These are phyloP conservation scores for Coprinellus aureogranulatus DNA, from an alignment of 768 basidiomycete species.

Conservation along the genomic window DNA sequence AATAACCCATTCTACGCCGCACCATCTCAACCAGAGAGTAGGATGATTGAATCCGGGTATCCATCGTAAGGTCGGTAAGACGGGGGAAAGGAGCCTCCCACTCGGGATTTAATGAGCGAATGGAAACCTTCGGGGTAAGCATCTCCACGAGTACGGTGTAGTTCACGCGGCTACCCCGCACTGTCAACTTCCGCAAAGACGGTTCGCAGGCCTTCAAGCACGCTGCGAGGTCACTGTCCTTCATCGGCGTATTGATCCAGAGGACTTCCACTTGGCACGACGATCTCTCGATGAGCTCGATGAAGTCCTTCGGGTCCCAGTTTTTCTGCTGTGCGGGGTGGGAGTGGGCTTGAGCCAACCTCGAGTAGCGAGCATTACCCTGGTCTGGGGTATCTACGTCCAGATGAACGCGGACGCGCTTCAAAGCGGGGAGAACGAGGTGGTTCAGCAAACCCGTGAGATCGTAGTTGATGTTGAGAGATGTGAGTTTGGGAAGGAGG, in stretches of 20 bases:
- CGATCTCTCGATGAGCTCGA: constrained; percentile 28
- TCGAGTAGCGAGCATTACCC: constrained; percentile 5
- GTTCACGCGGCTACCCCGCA: constrained; percentile 18
- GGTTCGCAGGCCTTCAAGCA: constrained; percentile 22
- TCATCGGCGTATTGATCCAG: constrained; percentile 26
- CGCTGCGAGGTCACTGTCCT: constrained; percentile 23
- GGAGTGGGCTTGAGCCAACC: constrained; percentile 13
- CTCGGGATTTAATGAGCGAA: neutral
- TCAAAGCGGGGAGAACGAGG: constrained; percentile 29
- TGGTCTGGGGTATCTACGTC: constrained; percentile 16
- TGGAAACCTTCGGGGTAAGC: neutral
- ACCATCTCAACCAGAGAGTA: constrained; percentile 8
- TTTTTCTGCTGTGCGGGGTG: neutral
- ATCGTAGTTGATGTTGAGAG: constrained; percentile 31
- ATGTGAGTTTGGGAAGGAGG: constrained; percentile 27
- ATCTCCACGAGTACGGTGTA: neutral
- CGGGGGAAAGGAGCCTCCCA: constrained; percentile 4
- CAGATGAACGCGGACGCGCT: constrained; percentile 28
- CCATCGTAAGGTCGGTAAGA: constrained; percentile 3
- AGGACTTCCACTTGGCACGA: constrained; percentile 27
- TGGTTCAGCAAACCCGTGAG: constrained; percentile 28
- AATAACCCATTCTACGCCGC: neutral
- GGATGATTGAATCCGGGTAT: neutral
- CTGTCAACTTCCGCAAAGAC: constrained; percentile 23
- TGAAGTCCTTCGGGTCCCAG: constrained; percentile 27